phyloP scores from a whole-genome alignment of 2,329 filamentous ascomycete genomes.

The Verticillium zaregamsianum region DNA sequence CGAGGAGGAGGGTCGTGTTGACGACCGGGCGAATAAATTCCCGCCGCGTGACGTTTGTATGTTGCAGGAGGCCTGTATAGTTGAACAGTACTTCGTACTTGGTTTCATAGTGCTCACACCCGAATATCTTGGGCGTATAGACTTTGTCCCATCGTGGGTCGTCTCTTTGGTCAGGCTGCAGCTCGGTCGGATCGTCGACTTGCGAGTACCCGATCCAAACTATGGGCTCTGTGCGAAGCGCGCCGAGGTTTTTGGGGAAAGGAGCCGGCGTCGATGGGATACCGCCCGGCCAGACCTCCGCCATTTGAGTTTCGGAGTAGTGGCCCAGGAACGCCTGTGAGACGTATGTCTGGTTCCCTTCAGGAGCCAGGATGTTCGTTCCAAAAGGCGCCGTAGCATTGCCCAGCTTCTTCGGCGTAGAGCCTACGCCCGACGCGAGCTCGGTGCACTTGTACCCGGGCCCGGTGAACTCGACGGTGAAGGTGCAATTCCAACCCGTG shows the following conservation, averaged over 20 bases:
- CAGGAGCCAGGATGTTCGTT: conserved; percentile 20
- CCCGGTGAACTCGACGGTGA: conserved; percentile 24
- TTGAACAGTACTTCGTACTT: conserved; percentile 24
- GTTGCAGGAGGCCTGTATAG: conserved; percentile 20
- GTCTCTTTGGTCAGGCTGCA: conserved; percentile 13
- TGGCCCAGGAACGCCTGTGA: conserved; percentile 21
- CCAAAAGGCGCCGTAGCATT: conserved; percentile 19
- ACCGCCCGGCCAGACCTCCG: conserved; percentile 19
- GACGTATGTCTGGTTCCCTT: conserved; percentile 25
- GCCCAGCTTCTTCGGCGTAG: conserved; percentile 16
- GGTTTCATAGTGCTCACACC: conserved; percentile 29
- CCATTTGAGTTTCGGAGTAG: conserved; percentile 20
- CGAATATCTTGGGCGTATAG: conserved; percentile 26
- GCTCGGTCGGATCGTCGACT: conserved; percentile 16
- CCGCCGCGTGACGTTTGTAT: conserved; percentile 14
- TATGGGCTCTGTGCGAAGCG: conserved; percentile 27
- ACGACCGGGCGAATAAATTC: conserved; percentile 19
- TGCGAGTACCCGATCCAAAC: conserved; percentile 30
- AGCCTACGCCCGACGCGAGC: conserved; percentile 20
- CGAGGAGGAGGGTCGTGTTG: conserved; percentile 20
- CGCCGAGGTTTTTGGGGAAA: conserved; percentile 23
- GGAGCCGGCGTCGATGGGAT: conserved; percentile 15
- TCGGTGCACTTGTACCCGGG: conserved; percentile 31
- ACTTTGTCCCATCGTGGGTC: conserved; percentile 20
- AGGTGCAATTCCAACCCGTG: conserved; percentile 29